Conservation (phyloP, 805 yeast species). For the Cyberlindnera subsufficiens region DNA sequence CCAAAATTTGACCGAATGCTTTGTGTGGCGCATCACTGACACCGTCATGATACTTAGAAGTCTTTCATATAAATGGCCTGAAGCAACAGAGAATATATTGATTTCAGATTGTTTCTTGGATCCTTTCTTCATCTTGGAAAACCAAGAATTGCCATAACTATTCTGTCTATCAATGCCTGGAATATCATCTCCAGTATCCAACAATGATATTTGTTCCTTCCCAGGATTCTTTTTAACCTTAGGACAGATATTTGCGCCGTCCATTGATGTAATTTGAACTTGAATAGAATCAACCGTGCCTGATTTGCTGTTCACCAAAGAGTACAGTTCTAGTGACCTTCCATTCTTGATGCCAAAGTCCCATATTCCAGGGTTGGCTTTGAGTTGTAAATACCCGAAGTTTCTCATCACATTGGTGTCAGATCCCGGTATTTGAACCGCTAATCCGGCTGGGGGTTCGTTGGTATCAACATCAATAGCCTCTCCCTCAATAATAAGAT, state of each 20-base stretch:
- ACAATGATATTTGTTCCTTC: conserved; percentile 23
- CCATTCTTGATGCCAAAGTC: conserved; percentile 40
- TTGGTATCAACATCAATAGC: conserved; percentile 38
- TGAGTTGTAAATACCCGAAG: conserved; percentile 79
- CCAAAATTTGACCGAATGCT: conserved; percentile 76
- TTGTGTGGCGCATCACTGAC: conserved; percentile 63
- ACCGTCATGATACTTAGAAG: conserved; percentile 73
- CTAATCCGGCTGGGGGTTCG: conserved; percentile 17
- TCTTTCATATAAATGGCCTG: conserved; percentile 76
- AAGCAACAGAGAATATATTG: conserved; percentile 76
- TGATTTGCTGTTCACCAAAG: conserved; percentile 29
- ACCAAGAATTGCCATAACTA: conserved; percentile 13
- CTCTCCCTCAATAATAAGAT: conserved; percentile 66
- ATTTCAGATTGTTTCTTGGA: conserved; percentile 46
- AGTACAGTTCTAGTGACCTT: conserved; percentile 35
- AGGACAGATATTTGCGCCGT: conserved; percentile 42
- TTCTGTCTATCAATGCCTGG: conserved; percentile 9
- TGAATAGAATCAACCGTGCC: conserved; percentile 9
- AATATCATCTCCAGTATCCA: conserved; percentile 11
- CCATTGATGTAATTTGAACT: conserved; percentile 36
- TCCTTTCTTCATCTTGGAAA: conserved; percentile 4
- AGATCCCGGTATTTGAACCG: conserved; percentile 23
- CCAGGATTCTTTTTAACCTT: conserved; percentile 38
- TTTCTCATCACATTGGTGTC: conserved; percentile 75
- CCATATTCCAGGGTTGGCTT: conserved; percentile 70